Evolutionary conservation across 345 rosid species (phyloP).

Genomic region (Aquilaria sinensis): DNA sequence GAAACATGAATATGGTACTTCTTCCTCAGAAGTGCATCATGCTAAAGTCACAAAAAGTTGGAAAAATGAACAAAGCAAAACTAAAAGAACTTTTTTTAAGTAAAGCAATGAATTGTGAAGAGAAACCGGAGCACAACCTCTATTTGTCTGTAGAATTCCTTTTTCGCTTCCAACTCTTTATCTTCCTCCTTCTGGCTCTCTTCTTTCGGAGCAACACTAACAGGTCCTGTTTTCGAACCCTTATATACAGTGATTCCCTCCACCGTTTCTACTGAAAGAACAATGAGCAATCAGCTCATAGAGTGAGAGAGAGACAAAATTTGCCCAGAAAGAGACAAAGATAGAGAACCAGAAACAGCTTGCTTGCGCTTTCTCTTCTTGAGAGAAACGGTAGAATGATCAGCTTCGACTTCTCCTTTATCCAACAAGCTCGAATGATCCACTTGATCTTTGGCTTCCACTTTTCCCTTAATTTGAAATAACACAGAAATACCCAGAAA

Average conservation of each 20-base stretch:
- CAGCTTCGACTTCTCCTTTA: conserved; percentile 27
- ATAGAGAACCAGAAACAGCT: conserved; percentile 35
- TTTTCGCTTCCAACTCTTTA: conserved; percentile 31
- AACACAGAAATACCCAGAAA: neutral
- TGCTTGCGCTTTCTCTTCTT: conserved; percentile 62
- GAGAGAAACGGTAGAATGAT: conserved; percentile 19
- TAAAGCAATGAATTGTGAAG: neutral
- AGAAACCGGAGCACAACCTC: conserved; percentile 45
- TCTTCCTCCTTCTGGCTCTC: conserved; percentile 20
- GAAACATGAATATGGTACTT: conserved; percentile 69
- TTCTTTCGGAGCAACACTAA: conserved; percentile 8
- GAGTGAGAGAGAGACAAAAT: neutral
- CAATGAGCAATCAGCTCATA: conserved; percentile 1
- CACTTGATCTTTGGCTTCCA: conserved; percentile 22
- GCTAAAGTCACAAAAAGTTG: conserved; percentile 30
- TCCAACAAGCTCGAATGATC: conserved; percentile 33
- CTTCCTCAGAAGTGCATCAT: conserved; percentile 67
- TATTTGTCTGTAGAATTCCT: conserved; percentile 45
- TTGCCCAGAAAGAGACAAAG: neutral
- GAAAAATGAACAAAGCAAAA: neutral
- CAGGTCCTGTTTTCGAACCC: conserved; percentile 31
- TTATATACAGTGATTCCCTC: conserved; percentile 81
- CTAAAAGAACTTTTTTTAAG: neutral
- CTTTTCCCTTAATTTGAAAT: conserved; percentile 28
- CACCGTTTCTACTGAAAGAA: conserved; percentile 32